These are phyloP conservation scores for Puccinellia tenuiflora DNA, from an alignment of 176 grass and related monocot species.

Conservation along the genomic window DNA sequence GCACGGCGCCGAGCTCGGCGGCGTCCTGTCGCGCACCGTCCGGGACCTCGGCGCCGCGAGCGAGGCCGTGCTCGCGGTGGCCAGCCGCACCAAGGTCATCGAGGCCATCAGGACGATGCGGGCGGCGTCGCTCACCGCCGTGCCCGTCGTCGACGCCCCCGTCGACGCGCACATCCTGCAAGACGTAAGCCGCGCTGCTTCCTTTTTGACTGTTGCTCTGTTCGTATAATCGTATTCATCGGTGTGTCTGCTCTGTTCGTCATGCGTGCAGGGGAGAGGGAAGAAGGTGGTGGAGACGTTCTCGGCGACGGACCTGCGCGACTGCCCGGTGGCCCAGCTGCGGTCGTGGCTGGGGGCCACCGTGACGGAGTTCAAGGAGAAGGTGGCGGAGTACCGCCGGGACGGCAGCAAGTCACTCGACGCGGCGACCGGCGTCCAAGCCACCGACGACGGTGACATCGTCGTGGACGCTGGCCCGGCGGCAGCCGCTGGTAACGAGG, in stretches of 20 bases:
- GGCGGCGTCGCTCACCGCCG: conserved; percentile 57
- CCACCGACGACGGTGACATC: not conserved
- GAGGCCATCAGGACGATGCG: conserved; percentile 69
- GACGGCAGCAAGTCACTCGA: not conserved
- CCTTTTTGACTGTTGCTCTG: not conserved
- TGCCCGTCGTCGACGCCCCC: conserved; percentile 57
- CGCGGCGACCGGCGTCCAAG: not conserved
- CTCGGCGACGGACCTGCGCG: conserved; percentile 63
- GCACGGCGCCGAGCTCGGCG: conserved; percentile 40
- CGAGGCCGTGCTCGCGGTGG: conserved; percentile 55
- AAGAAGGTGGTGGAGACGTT: conserved; percentile 66
- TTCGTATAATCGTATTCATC: too few relatives aligned
- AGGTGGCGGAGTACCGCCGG: conserved; percentile 16
- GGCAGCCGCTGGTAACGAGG: not conserved
- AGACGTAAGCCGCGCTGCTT: conserved; percentile 15
- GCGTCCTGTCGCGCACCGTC: conserved; percentile 46
- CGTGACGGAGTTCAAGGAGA: conserved; percentile 72
- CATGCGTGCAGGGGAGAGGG: conserved; percentile 48
- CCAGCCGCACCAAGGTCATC: conserved; percentile 34
- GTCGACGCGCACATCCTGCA: conserved; percentile 15
- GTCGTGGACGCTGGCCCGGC: not conserved
- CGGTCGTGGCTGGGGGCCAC: conserved; percentile 43
- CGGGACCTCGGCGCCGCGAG: conserved; percentile 51
- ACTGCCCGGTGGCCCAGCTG: conserved; percentile 51
- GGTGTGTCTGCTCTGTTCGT: too few relatives aligned